Conservation (phyloP, 2,329 filamentous ascomycete genomes). For the Parastagonospora avenae region DNA sequence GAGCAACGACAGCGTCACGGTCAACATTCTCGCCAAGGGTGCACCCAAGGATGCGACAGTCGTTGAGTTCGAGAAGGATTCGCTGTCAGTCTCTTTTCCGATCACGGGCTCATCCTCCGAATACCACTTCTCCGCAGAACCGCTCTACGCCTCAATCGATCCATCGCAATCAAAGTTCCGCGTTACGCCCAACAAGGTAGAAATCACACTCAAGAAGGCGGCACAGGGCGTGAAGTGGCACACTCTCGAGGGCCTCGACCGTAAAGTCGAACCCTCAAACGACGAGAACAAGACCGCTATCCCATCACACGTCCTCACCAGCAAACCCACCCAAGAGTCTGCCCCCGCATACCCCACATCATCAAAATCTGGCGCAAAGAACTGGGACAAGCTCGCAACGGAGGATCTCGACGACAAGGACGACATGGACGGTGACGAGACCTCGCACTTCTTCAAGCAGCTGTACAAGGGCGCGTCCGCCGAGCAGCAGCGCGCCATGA, state of each 20-base stretch:
- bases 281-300: slow-evolving; percentile 15
- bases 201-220: slow-evolving; percentile 74
- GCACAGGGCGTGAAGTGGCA: slow-evolving; percentile 71
- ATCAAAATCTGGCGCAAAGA: slow-evolving; percentile 78
- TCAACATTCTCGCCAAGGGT: slow-evolving; percentile 70
- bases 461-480: slow-evolving; percentile 77
- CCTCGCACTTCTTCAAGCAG: slow-evolving; percentile 87
- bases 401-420: slow-evolving; percentile 60
- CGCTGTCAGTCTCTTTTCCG: slow-evolving; percentile 64
- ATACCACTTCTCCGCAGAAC: slow-evolving; percentile 67
- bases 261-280: slow-evolving; percentile 14
- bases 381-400: slow-evolving; percentile 83
- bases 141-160: slow-evolving; percentile 71
- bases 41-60: slow-evolving; percentile 62
- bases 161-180: slow-evolving; percentile 63
- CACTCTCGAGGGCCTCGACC: slow-evolving; percentile 54
- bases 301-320: slow-evolving; percentile 22
- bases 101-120: slow-evolving; percentile 57
- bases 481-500: slow-evolving; percentile 90
- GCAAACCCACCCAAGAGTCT: slow-evolving; percentile 24
- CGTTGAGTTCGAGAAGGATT: slow-evolving; percentile 58
- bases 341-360: slow-evolving; percentile 81
- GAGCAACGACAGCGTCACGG: slow-evolving; percentile 62
- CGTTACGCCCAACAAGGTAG: slow-evolving; percentile 79
- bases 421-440: slow-evolving; percentile 63